Percentiles rank a stretch among this genome's conserved stretches.
phyloP scores from a whole-genome alignment of 805 yeast species.

The Metschnikowia henanensis region DNA sequence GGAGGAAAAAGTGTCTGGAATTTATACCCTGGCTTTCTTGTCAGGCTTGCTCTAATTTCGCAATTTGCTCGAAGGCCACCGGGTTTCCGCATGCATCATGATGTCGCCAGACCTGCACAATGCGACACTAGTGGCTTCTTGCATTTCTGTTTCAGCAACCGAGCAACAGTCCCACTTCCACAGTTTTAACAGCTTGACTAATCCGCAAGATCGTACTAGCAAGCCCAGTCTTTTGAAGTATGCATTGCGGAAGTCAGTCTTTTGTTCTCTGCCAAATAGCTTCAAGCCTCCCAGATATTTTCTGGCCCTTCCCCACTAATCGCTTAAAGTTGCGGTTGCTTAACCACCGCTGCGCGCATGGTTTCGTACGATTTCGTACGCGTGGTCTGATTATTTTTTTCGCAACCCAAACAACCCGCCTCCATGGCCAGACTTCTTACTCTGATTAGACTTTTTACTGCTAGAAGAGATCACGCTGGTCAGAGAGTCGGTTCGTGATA shows the following conservation, averaged over 20 bases:
- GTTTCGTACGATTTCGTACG: too few relatives aligned
- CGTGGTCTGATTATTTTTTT: constrained; percentile 5
- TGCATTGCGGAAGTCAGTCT: too few relatives aligned
- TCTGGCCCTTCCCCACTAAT: background rate
- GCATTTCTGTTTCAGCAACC: too few relatives aligned
- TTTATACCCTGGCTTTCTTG: background rate
- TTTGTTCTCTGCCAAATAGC: too few relatives aligned
- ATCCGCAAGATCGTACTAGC: too few relatives aligned
- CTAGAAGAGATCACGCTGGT: constrained; percentile 21
- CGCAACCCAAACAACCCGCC: constrained; percentile 10
- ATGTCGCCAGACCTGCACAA: background rate
- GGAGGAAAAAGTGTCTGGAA: too few relatives aligned
- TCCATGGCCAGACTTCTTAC: constrained; percentile 6
- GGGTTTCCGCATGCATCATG: background rate
- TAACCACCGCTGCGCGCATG: background rate
- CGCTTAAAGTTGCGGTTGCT: background rate
- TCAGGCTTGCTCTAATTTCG: background rate
- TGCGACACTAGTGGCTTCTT: too few relatives aligned
- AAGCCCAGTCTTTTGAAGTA: too few relatives aligned
- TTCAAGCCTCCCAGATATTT: too few relatives aligned
- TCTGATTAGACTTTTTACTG: constrained; percentile 20
- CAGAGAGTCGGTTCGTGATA: constrained; percentile 18
- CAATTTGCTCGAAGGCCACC: background rate
- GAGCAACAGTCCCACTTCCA: too few relatives aligned
- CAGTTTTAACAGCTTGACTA: too few relatives aligned